Evolutionary conservation across 2,329 filamentous ascomycete species (phyloP), one percentile per base, ranked within the genome.

Genomic region (Elsinoe australis): DNA sequence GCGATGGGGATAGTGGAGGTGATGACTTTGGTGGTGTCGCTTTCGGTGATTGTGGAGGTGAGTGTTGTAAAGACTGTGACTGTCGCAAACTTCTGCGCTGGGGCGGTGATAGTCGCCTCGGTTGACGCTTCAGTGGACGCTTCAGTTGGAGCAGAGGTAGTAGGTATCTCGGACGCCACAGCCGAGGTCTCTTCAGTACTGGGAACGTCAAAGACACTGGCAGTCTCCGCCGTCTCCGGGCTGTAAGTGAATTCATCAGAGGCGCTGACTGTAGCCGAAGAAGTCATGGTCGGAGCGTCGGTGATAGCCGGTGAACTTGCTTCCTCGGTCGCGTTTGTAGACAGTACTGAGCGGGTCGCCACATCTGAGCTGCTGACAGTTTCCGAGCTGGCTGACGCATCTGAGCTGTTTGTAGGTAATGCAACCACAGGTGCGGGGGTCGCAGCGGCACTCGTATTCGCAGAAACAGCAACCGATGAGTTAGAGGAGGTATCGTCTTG

Each of bases 141-240:
- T n/a, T n/a, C n/a, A n/a, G n/a, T n/a, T 38, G 47, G 24, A 19
- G 51, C 51, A 48, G 48, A 41, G 44, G 28, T 52, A 28, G 29
- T 21, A 22, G 7, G n/a, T n/a, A n/a, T n/a, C n/a, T n/a, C 39
- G 34, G 24, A 17, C 15, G 10, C 42, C 35, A 29, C 47, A 45
- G 47, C 49, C 14, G 18, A 12, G 17, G 24, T 10, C 6, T 3
- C 12, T 2, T n/a, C 31, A 2, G 39, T 18, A n/a, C 14, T 31
- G 4, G 39, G 39, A 4, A 32, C 10, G 6, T 10, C 14, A 15
- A n/a, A 9, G n/a, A 14, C 15, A 21, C 24, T 31, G 14, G n/a
- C 15, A 12, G 28, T 17, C 24, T 31, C 8, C 4, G 17, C 39
- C 2, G 15, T 15, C 6, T 14, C 26, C 14, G 26, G 19, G 28